Base-by-base conservation (phyloP, 2,329 filamentous ascomycete species). In the Xylaria sp. region DNA sequence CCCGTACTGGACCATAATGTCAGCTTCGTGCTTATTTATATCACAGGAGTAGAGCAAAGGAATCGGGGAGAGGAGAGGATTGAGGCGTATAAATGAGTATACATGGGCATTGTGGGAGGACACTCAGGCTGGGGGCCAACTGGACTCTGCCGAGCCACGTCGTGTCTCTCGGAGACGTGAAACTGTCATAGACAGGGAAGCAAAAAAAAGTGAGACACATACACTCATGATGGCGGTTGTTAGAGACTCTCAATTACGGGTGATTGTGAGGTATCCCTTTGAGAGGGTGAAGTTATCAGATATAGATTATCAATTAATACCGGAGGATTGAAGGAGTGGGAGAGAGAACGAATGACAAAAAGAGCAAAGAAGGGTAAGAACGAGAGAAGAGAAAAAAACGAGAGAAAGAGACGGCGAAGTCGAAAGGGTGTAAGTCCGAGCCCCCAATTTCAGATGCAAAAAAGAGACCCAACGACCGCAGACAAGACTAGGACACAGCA, bases 1-100 rank as follows among this genome's bases (percentile, higher is more conserved):
- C 81, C 80, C 79, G 80, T 83, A 83, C 81, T 83, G 75, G 62
- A 70, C 66, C 74, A 79, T 76, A 3, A 56, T 72, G 73, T 78
- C 68, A 77, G 76, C 68, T 61, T 59, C 23, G 53, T 63, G 54
- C 51, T 61, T 58, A 53, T 59, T 16, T 55, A 30, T 30, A 30
- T 30, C 23, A 30, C 23, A 30, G 23, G 23, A 19, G 16, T 30
- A 55, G 48, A 60, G 50, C 51, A 51, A 13, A 16, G 13, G 13
- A 50, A 39, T 48, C 23, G 39, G 13, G 58, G 59, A 61, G 57
- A 54, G 10, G 37, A 39, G 50, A 13, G 44, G 34, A 53, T 65
- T 63, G 67, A 8, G 37, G 54, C 47, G 54, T 35, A 35, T 42
- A 59, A 16, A 10, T 47, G 55, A 52, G 53, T 61, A 34, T 23